These are phyloP conservation scores for Paraphoma chrysanthemicola DNA, from an alignment of 2,329 filamentous ascomycete species.

Conservation along the genomic window DNA sequence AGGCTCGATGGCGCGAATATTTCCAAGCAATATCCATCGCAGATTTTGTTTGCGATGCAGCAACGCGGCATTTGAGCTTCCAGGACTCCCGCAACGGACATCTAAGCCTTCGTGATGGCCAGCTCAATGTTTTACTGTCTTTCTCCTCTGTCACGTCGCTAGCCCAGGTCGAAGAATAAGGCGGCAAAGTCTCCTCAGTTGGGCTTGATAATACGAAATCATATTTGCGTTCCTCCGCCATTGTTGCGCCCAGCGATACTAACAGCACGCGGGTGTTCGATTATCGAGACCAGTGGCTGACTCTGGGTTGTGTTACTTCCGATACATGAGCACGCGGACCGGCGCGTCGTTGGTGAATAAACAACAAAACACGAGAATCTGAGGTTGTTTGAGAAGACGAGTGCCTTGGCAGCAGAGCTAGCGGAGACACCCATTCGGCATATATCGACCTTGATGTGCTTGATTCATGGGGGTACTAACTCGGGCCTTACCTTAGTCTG, in stretches of 20 bases:
- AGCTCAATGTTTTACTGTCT: background rate
- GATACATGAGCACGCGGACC: background rate
- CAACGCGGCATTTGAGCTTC: background rate
- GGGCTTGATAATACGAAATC: background rate
- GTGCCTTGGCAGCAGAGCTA: background rate
- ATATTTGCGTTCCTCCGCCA: background rate
- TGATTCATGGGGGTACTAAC: background rate
- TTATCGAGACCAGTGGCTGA: no score
- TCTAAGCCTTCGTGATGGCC: conserved; percentile 6
- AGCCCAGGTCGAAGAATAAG: conserved; percentile 9
- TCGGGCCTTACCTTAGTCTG: background rate
- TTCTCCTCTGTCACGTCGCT: conserved; percentile 1
- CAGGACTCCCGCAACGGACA: conserved; percentile 2
- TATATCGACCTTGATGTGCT: background rate
- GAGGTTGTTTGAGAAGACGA: background rate
- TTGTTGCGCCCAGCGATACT: background rate
- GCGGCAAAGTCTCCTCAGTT: background rate
- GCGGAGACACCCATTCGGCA: background rate
- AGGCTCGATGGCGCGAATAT: background rate
- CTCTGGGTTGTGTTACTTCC: no score
- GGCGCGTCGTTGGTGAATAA: background rate
- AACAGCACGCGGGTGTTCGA: no score
- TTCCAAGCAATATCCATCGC: background rate
- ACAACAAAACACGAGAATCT: background rate
- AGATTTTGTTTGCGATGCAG: background rate